Conservation (phyloP, 257 asterid genomes). For the Ligustrum vulgare region DNA sequence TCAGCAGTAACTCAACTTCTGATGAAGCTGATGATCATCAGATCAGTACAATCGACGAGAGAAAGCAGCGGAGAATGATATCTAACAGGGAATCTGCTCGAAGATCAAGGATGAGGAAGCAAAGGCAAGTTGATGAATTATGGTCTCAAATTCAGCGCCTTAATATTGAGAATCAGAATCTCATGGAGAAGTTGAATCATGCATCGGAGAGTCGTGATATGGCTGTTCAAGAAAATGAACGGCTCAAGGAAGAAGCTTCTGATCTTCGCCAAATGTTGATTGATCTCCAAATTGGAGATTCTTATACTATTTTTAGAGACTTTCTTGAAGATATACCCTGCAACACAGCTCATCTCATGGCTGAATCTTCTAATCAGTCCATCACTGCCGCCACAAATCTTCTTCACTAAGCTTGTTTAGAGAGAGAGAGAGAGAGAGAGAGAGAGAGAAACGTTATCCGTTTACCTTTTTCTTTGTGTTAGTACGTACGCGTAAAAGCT, state of each 20-base stretch:
- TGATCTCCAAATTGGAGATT: constrained; percentile 26
- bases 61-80: constrained; percentile 56
- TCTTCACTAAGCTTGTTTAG: background rate
- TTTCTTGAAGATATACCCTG: constrained; percentile 20
- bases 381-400: background rate
- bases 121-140: constrained; percentile 58
- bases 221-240: constrained; percentile 34
- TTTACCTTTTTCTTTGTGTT: background rate
- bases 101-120: constrained; percentile 65
- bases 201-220: constrained; percentile 33
- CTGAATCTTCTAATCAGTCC: constrained; percentile 12
- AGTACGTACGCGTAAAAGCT: background rate
- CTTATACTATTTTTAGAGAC: constrained; percentile 20
- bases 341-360: background rate
- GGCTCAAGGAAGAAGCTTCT: constrained; percentile 44
- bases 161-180: constrained; percentile 30
- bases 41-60: constrained; percentile 30
- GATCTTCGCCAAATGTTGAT: constrained; percentile 31
- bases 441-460: background rate
- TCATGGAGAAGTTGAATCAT: constrained; percentile 37
- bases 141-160: constrained; percentile 44
- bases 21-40: constrained; percentile 53
- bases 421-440: background rate
- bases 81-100: constrained; percentile 68
- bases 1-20: constrained; percentile 49